phyloP scores from a whole-genome alignment of 306 rosid genomes.

The Acacia acuminata region DNA sequence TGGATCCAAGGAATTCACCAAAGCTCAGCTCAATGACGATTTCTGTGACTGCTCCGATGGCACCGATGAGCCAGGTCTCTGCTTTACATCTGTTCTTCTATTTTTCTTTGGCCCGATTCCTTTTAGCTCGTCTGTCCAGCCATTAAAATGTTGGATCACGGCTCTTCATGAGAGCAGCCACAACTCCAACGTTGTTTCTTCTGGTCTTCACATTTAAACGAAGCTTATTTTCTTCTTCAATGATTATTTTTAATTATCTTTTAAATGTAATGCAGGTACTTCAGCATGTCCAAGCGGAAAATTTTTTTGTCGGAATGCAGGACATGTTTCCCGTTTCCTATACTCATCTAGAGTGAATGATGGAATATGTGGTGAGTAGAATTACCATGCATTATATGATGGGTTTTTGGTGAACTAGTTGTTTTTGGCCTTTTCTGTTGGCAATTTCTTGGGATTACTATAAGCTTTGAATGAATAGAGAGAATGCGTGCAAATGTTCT shows the following conservation, averaged over 20 bases:
- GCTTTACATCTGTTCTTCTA: background rate
- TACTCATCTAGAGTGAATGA: conserved; percentile 94
- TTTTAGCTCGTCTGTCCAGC: background rate
- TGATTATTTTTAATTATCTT: background rate
- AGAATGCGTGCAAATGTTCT: background rate
- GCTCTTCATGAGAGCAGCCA: background rate
- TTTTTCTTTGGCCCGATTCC: background rate
- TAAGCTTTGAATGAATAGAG: background rate
- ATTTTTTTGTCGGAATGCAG: conserved; percentile 77
- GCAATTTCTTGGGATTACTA: background rate
- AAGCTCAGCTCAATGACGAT: conserved; percentile 84
- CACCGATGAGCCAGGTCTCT: conserved; percentile 92
- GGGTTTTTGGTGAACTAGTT: background rate
- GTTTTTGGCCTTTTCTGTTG: background rate
- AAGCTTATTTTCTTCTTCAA: background rate
- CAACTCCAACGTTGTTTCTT: background rate
- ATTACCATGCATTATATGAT: background rate
- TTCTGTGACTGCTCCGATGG: conserved; percentile 95
- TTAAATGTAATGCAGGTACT: conserved; percentile 60
- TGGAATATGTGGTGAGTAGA: conserved; percentile 85
- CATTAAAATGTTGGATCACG: conserved; percentile 7
- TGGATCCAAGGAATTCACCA: conserved; percentile 78
- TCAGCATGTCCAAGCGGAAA: conserved; percentile 89
- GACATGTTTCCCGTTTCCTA: conserved; percentile 58
- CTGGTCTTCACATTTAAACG: background rate